Evolutionary conservation across 2,329 filamentous ascomycete species (phyloP).

Genomic region (Fusarium pseudonygamai): DNA sequence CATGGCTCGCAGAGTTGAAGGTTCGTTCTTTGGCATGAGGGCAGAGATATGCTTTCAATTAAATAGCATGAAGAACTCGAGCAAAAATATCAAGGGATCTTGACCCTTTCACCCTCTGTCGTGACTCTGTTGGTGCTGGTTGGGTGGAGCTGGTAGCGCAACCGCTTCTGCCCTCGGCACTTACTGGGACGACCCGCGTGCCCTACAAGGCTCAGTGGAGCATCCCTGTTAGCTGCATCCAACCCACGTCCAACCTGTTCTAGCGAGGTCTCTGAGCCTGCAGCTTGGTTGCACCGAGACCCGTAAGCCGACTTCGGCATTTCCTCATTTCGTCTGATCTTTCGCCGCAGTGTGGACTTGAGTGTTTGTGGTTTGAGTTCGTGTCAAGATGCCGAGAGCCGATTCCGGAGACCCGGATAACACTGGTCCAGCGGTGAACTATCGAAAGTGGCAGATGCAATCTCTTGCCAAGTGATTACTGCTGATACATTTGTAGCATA

Average conservation of each 20-base stretch:
- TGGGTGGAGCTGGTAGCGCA: too few species aligned
- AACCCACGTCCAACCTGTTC: background rate
- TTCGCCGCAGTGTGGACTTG: too few species aligned
- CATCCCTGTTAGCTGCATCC: background rate
- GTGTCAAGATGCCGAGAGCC: background rate
- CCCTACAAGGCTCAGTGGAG: background rate
- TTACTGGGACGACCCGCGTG: background rate
- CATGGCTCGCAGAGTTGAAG: too few species aligned
- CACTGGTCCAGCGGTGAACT: background rate
- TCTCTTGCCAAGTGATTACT: background rate
- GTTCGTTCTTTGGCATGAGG: too few species aligned
- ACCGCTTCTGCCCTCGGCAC: too few species aligned
- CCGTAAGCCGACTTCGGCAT: background rate
- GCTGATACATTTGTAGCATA: background rate
- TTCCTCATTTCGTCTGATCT: rapidly evolving
- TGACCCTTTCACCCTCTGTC: too few species aligned
- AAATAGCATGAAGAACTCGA: too few species aligned
- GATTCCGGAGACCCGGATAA: background rate
- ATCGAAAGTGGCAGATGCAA: background rate
- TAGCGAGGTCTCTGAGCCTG: background rate
- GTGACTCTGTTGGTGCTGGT: too few species aligned
- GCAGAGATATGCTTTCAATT: too few species aligned
- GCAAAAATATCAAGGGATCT: too few species aligned
- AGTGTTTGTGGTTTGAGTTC: too few species aligned
- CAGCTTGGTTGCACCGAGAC: background rate